Base-by-base conservation (phyloP, 2,329 filamentous ascomycete genomes). In the Sphaerulina populicola region DNA sequence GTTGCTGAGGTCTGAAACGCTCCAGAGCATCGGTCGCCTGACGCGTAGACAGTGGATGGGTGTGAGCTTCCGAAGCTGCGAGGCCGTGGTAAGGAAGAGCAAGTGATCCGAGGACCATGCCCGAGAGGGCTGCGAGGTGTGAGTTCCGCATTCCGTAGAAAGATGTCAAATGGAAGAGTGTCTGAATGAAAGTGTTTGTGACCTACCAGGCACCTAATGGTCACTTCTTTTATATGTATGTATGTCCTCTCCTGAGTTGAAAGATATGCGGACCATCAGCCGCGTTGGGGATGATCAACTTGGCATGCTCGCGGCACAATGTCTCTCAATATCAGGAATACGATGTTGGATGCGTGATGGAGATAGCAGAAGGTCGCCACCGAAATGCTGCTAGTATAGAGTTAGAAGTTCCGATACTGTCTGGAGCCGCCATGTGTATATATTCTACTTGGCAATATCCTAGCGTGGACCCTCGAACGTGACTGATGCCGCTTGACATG, bases 1-100 rank as follows among this genome's bases (percentile, higher is more conserved):
- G 48, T 40, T 56, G 54, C 21, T 44, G 52, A 40, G 54, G 54
- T 39, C 54, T 51, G 18, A 54, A 54, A 8, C 46, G 43, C 11
- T 56, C 54, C 7, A 52, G 27, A 14, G 44, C 36, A 21, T 44
- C 37, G 12, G 44, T 39, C 1, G 49, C 11, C 35, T 56, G 53
- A 33, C 48, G 54, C 11, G 41, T 45, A 15, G 36, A 40, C 11
- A 54, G 40, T 6, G 41, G 44, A 12, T 47, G 41, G 18, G 36
- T 14, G 14, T 46, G 36, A 14, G 43, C 14, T 14, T 40, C 43
- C 23, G 29, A 15, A 33, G 44, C 33, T 44, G 47, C 12, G 6
- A 37, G 41, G 14, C 49, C 44, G 37, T 52, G 40, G 21, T 49
- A 41, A 44, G 53, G 53, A 41, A 52, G 53, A 23, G 53, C 44